Base-by-base conservation (phyloP, 139 green algal species). In the Chlorella ohadii region DNA sequence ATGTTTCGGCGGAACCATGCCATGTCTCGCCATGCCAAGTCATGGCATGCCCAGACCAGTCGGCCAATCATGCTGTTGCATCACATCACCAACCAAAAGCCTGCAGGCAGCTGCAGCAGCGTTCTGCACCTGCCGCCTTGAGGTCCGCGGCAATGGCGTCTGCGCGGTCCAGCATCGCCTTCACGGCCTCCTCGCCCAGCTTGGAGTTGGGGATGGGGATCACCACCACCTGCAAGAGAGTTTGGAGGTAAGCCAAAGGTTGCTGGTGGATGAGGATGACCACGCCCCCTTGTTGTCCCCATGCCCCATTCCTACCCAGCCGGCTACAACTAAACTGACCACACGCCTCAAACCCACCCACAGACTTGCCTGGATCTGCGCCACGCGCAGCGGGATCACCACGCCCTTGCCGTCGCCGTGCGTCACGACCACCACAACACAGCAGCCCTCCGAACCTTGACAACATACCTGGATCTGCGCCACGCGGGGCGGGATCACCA, bases 401-500 rank as follows among this genome's bases (percentile, higher is more conserved):
- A 70, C 28, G 59, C 59, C 23, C 22, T 66, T 66, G 59, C n/a
- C n/a, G n/a, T n/a, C 44, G 44, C 44, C 7, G 23, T 31, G 22
- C 59, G 9, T 31, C 59, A 28, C 31, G n/a, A 16, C 27, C 22
- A 19, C 31, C 59, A 19, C 59, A 33, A 28, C 59, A 19, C 23
- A 33, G 6, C 34, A 77, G 71, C 33, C 20, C 6, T 6, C 7
- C n/a, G n/a, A 51, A 6, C 44, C 44, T 51, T 51, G 44, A 33
- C 65, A 7, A 38, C 78, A 1, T 75, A 89, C 86, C 88, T 98
- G 96, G 67, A 94, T 88, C 41, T 95, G 93, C 16, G 95, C 94
- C 38, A 98, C 93, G 27, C 93, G 86, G 3, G 97, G 97, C 28
- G 97, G 97, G 84, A 99, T 87, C 73, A 99, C 96, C 44, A 99